Conservation (phyloP, 169 alveolate species). For the Plasmodium coatneyi region DNA sequence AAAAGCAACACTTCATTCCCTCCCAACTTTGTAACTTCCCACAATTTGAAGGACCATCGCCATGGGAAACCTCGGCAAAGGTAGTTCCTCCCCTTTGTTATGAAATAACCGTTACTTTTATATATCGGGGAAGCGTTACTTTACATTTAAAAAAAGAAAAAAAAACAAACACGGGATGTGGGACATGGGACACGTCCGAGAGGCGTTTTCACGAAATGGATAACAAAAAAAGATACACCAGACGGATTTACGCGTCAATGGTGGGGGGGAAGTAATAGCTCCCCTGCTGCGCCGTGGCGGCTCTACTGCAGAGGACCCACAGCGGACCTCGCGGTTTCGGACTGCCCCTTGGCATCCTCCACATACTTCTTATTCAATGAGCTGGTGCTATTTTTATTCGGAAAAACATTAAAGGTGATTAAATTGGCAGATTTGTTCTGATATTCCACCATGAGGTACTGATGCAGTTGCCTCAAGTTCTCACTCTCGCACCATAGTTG, state of each 20-base stretch:
- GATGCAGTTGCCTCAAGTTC: conserved; percentile 48
- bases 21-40: background rate
- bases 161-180: background rate
- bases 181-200: background rate
- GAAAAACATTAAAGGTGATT: conserved; percentile 30
- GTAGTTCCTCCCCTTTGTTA: background rate
- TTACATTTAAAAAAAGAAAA: conserved; percentile 13
- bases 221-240: conserved; percentile 9
- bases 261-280: background rate
- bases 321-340: background rate
- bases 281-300: background rate
- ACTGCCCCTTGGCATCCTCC: conserved; percentile 7
- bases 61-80: background rate
- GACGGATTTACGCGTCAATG: background rate
- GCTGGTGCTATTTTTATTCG: background rate
- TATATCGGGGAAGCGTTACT: background rate
- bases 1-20: background rate
- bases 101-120: background rate
- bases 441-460: conserved; percentile 36
- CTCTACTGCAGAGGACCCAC: background rate
- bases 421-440: conserved; percentile 64
- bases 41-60: background rate
- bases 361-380: conserved; percentile 20
- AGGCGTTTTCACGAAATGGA: background rate
- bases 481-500: conserved; percentile 72